These are phyloP conservation scores for Hansenula lynferdii DNA, from an alignment of 1,139 yeast genomes.

Conservation along the genomic window DNA sequence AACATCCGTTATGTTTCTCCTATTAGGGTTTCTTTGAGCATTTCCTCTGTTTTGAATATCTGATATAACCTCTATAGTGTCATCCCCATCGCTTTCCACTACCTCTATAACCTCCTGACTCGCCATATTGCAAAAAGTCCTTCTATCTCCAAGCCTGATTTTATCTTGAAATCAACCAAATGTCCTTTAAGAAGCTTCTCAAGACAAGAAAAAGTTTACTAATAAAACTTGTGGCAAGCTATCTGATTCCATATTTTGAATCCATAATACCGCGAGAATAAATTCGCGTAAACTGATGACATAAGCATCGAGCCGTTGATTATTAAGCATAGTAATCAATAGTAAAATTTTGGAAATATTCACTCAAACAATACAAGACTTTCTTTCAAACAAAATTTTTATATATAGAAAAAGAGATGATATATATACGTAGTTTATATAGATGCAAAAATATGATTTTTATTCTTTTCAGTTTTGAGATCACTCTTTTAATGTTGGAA, in stretches of 20 bases:
- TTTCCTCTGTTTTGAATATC: neutral
- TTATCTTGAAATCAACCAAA: too few species aligned
- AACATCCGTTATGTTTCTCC: too few species aligned
- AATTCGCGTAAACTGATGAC: neutral
- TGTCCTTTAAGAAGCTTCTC: too few species aligned
- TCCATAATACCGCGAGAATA: neutral
- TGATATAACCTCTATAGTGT: neutral
- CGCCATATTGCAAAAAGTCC: neutral
- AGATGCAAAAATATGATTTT: slow-evolving; percentile 2
- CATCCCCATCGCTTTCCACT: slow-evolving; percentile 1
- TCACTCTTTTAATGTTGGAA: neutral
- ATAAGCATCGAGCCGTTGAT: too few species aligned
- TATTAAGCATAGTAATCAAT: too few species aligned
- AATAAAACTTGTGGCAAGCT: neutral
- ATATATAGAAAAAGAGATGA: slow-evolving; percentile 1
- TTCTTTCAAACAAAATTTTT: neutral
- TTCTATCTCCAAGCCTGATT: neutral
- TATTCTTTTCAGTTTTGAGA: neutral
- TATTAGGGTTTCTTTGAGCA: too few species aligned
- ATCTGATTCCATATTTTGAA: neutral
- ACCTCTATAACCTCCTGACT: neutral
- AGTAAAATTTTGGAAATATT: too few species aligned
- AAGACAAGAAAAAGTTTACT: neutral
- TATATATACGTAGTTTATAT: slow-evolving; percentile 1
- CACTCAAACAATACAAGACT: neutral